Base-by-base conservation (phyloP, 2,329 filamentous ascomycete species). In the Colletotrichum paranaense region DNA sequence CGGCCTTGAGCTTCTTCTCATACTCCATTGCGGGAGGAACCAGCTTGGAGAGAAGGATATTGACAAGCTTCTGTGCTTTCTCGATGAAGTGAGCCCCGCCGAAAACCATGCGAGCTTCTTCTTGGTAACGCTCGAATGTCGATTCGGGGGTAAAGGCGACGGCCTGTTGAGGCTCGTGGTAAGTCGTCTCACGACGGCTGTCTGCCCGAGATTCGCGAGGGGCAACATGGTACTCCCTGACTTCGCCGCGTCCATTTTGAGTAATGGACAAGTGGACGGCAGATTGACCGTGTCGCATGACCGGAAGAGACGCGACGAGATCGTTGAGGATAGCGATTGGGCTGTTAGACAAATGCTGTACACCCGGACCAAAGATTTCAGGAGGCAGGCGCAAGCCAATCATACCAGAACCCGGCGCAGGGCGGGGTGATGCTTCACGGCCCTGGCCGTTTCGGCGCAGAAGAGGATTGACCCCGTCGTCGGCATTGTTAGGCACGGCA, bases 71-170 rank as follows among this genome's bases (percentile, higher is more conserved):
- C 73, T 89, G 87, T 2, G 92, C 89, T 79, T 93, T 93, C 62
- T 98, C 95, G 4, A 89, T 80, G 65, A 74, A 69, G 62, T 92
- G 89, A 62, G 84, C 87, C 26, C 86, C 83, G 30, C 94, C 93
- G 81, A 97, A 98, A 0, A 98, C 88, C 81, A 99, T 92, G 75
- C 93, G 92, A 9, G 95, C 92, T 81, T 98, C 97, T 79, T 98
- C 95, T 79, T 94, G 91, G 92, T 97, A 99, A 74, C 97, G 92
- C 66, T 89, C 88, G 68, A 89, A 86, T 1, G 97, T 98, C 9
- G 90, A 87, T 49, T 91, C 90, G 9, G 94, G 88, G 24, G 88
- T 85, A 81, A 98, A 98, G 3, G 91, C 86, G 30, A 95, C 92
- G 14, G 94, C 93, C 77, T 93, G 92, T n/a, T 90, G 87, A 14